Conservation (phyloP, 208 protist genomes). For the Leptomonas pyrrhocoris region DNA sequence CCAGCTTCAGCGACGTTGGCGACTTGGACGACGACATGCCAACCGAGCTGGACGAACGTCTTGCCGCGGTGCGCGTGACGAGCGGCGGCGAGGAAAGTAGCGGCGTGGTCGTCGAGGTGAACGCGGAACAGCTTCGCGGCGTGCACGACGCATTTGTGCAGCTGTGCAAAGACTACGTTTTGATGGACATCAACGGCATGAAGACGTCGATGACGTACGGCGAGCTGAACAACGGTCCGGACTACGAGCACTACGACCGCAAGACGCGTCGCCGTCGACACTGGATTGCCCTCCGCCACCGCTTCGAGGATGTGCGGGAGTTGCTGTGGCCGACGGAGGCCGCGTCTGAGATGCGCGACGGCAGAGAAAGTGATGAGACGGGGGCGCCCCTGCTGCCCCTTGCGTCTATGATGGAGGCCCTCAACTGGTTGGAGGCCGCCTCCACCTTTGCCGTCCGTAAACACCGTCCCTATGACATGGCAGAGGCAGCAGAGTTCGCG, state of each 20-base stretch:
- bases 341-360: background rate
- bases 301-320: constrained; percentile 70
- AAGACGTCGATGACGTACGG: constrained; percentile 63
- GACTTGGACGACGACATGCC: constrained; percentile 87
- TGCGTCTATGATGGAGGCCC: constrained; percentile 69
- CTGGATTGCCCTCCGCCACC: constrained; percentile 82
- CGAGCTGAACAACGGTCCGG: constrained; percentile 84
- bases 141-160: constrained; percentile 57
- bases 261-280: constrained; percentile 68
- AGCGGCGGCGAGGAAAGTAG: constrained; percentile 1
- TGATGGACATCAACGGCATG: constrained; percentile 89
- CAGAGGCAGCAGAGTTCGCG: constrained; percentile 45
- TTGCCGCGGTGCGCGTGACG: constrained; percentile 22
- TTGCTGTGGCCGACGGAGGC: constrained; percentile 74
- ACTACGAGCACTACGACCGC: constrained; percentile 87
- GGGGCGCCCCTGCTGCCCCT: constrained; percentile 33
- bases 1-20: constrained; percentile 77
- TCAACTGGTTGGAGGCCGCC: constrained; percentile 81
- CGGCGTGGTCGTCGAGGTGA: constrained; percentile 14
- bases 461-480: constrained; percentile 62
- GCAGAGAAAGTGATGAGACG: background rate
- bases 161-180: constrained; percentile 77
- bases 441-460: constrained; percentile 83
- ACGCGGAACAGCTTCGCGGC: constrained; percentile 28
- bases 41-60: constrained; percentile 61